Percentiles rank a stretch among this genome's conserved stretches.
Evolutionary conservation across 1,284 basidiomycete species (phyloP).

Genomic region (Mycena sp.): DNA sequence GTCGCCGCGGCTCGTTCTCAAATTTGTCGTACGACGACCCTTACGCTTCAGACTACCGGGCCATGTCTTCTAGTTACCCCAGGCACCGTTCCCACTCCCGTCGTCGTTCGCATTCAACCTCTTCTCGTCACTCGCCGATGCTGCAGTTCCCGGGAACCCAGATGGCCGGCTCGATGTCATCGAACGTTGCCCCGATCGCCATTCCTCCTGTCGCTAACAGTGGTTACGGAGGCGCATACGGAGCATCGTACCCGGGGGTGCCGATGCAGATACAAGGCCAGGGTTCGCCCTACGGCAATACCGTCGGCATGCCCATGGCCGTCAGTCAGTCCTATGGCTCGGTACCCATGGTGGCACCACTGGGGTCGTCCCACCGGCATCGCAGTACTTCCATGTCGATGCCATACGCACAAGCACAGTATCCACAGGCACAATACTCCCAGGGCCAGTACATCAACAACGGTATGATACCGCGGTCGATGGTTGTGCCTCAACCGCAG

Average conservation of each 20-base stretch:
- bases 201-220: slow-evolving; percentile 35
- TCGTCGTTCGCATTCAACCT: slow-evolving; percentile 36
- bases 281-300: slow-evolving; percentile 32
- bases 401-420: slow-evolving; percentile 34
- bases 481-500: slow-evolving; percentile 36
- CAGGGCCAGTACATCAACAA: slow-evolving; percentile 18
- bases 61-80: slow-evolving; percentile 41
- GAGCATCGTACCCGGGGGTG: slow-evolving; percentile 38
- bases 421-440: slow-evolving; percentile 28
- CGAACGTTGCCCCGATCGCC: slow-evolving; percentile 28
- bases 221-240: slow-evolving; percentile 33
- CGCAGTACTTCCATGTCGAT: slow-evolving; percentile 46
- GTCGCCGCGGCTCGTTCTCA: slow-evolving; percentile 30
- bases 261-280: slow-evolving; percentile 38
- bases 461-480: slow-evolving; percentile 24
- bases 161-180: slow-evolving; percentile 14
- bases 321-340: slow-evolving; percentile 31
- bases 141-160: slow-evolving; percentile 16
- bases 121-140: slow-evolving; percentile 29
- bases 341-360: slow-evolving; percentile 35
- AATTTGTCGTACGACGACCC: slow-evolving; percentile 34
- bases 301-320: slow-evolving; percentile 31
- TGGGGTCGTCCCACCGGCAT: slow-evolving; percentile 32
- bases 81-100: slow-evolving; percentile 44
- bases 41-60: slow-evolving; percentile 48